These are phyloP conservation scores for Hyphopichia wangnamkhiaoensis DNA, from an alignment of 1,139 yeast species.

Conservation along the genomic window DNA sequence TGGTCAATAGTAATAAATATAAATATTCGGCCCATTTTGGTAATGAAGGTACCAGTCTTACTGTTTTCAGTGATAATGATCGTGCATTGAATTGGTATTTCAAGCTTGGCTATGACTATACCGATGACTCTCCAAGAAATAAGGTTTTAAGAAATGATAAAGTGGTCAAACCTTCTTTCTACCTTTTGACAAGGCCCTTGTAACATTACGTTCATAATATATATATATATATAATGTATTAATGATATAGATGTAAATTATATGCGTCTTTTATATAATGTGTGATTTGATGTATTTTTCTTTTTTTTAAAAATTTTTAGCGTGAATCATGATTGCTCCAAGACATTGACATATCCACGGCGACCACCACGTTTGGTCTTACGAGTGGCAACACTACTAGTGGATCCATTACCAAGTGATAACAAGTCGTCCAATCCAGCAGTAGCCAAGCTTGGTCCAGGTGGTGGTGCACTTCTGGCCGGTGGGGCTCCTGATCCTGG, in stretches of 20 bases:
- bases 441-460: slow-evolving; percentile 32
- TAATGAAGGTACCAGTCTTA: slow-evolving; percentile 39
- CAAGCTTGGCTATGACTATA: slow-evolving; percentile 35
- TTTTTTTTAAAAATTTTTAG: neutral
- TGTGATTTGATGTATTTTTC: neutral
- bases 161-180: slow-evolving; percentile 42
- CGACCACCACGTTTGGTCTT: slow-evolving; percentile 67
- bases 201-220: neutral
- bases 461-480: slow-evolving; percentile 8
- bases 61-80: slow-evolving; percentile 52
- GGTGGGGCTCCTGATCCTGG: slow-evolving; percentile 7
- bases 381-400: slow-evolving; percentile 42
- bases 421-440: slow-evolving; percentile 73
- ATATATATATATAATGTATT: neutral
- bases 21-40: slow-evolving; percentile 9
- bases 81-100: slow-evolving; percentile 47
- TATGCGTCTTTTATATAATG: neutral
- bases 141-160: slow-evolving; percentile 39
- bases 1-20: neutral
- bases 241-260: neutral
- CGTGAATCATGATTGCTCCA: slow-evolving; percentile 38
- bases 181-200: slow-evolving; percentile 15
- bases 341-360: slow-evolving; percentile 76
- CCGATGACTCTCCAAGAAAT: slow-evolving; percentile 48
- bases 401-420: slow-evolving; percentile 39